Evolutionary conservation across 352 stramenopile species (phyloP), one percentile per base, ranked within the genome.

Genomic region (Elongisporangium anandrum): DNA sequence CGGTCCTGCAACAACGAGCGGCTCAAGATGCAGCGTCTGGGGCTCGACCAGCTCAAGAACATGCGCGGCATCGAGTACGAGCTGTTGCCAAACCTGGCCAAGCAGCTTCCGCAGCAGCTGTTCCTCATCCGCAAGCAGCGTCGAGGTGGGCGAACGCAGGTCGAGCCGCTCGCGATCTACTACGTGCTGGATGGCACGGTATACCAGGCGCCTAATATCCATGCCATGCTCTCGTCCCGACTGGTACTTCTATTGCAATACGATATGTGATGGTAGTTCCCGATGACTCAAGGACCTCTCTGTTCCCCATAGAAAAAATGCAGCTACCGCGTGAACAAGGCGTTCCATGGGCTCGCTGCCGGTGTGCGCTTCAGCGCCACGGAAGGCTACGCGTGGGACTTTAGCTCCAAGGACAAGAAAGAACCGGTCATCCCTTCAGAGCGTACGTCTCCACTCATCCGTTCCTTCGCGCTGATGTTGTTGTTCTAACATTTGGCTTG

Each of bases 1-100:
- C 86, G 82, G 22, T 90, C 73, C 57, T 96, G 85, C 61, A 95
- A 95, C 78, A 96, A 96, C 60, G 88, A 95, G 74, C 82, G 87
- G 8, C 74, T 96, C 53, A 94, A 94, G 73, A 95, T 95, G 88
- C 88, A 96, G 76, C 84, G 86, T 1, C 73, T 94, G 10, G 84
- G 80, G 4, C 69, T 94, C 22, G 88, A 96, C 59, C 81, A 95
- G 72, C 77, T 96, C 63, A 90, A 90, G 59, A 92, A 87, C 61
- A 85, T 96, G 75, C 81, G 79, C 49, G 88, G 88, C 60, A 71
- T 96, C 77, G 85, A 96, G 73, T 96, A 95, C 75, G 81, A 93
- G 56, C 70, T 96, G 65, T 73, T 94, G 50, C 86, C 79, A 22
- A 95, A 92, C 69, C 54, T 66, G 21, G 78, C 85, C 64, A 91